Base-by-base conservation (phyloP, 1,139 yeast genomes). In the Sugiyamaella castrensis region DNA sequence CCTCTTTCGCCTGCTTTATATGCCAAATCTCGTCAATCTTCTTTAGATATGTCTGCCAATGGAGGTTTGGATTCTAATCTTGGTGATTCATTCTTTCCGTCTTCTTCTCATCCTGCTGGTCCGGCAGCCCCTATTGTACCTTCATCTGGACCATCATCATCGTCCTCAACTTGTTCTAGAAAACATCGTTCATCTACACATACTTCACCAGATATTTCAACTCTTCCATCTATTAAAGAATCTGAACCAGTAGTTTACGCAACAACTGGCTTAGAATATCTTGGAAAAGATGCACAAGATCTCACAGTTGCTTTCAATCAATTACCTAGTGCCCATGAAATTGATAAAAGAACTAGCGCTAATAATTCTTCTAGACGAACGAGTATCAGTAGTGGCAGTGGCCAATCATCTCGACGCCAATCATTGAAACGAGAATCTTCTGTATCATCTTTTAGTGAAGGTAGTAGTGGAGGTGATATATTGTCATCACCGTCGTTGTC, bases 1-100 rank as follows among this genome's bases (percentile, higher is more conserved):
- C 89, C 88, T 1, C 65, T 80, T 40, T 75, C 85, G 0, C 82
- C 80, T 47, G 75, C 84, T 0, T 63, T 70, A 12, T 67, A 63
- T 43, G 67, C 70, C 7, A 65, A 68, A 47, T 53, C 63, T 34
- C 67, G 58, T 46, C 35, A 42, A 29, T 19, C 35, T 11, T 35
- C 46, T 15, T 13, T 35, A n/a, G 42, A 32, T 12, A 32, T 12
- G 5, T 31, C 34, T 31, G 12, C 34, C 15, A 3, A n/a, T n/a
- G 34, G 13, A 31, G 34, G 15, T 3, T 31, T 31, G 6, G 12
- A n/a, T 31, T 3, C 34, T 31, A 31, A 31, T 31, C 15, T 6
- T 31, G 34, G 4, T n/a, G 34, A 31, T n/a, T 31, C 34, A 31
- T 13, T 13, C 15, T n/a, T 31, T 13, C 34, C 3, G 4, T 13